These are phyloP conservation scores for Eutrema salsugineum DNA, from an alignment of 441 rosid species.

Conservation along the genomic window DNA sequence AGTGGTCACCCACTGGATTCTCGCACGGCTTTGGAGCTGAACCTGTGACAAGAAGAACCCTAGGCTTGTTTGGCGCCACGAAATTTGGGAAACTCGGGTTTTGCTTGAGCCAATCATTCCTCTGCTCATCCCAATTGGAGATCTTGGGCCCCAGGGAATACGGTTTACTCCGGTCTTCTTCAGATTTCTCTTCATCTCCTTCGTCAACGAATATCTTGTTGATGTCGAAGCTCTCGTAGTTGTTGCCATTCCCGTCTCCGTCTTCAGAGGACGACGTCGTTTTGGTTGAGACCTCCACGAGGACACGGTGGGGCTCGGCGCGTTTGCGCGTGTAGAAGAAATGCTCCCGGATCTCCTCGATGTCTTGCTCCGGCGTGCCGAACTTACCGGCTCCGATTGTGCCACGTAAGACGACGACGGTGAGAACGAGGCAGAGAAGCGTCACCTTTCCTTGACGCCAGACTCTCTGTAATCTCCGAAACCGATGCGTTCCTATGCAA, in stretches of 20 bases:
- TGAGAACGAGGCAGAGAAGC: conserved; percentile 62
- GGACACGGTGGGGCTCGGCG: conserved; percentile 77
- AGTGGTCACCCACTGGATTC: conserved; percentile 91
- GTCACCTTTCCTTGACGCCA: conserved; percentile 79
- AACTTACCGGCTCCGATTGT: conserved; percentile 90
- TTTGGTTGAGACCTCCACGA: conserved; percentile 56
- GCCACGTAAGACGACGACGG: conserved; percentile 84
- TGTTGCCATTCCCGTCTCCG: background rate
- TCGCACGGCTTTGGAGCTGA: conserved; percentile 91
- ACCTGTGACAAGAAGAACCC: conserved; percentile 87
- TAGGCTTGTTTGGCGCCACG: conserved; percentile 57
- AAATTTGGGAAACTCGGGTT: conserved; percentile 68
- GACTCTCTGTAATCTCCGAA: conserved; percentile 55
- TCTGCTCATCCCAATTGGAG: conserved; percentile 79
- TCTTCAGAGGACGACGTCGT: conserved; percentile 25
- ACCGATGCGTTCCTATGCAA: conserved; percentile 46
- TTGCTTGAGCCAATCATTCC: conserved; percentile 53
- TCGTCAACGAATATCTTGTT: conserved; percentile 42
- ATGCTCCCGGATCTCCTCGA: conserved; percentile 54
- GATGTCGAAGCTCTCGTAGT: conserved; percentile 45
- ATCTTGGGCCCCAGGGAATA: conserved; percentile 76
- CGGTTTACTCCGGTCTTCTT: conserved; percentile 43
- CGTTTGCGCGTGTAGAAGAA: conserved; percentile 59
- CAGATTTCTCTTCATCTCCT: conserved; percentile 39
- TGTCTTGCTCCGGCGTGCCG: conserved; percentile 84